phyloP scores from a whole-genome alignment of 164 flowering plant species.

The Brasenia schreberi region DNA sequence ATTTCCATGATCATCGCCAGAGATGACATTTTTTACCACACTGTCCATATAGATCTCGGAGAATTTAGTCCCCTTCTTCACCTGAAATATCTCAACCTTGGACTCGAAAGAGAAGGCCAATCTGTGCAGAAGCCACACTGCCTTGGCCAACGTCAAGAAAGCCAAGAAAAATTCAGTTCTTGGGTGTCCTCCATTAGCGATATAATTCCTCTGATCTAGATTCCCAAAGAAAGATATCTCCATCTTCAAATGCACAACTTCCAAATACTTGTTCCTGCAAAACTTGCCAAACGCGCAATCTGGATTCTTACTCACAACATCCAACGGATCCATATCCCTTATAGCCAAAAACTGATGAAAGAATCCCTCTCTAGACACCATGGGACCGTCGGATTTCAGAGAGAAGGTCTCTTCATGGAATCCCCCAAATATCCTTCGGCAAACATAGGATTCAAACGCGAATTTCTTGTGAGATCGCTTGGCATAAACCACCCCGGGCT shows the following conservation, averaged over 20 bases:
- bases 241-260: constrained; percentile 79
- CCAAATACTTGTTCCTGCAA: constrained; percentile 69
- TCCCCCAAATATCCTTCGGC: constrained; percentile 80
- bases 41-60: constrained; percentile 92
- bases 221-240: constrained; percentile 90
- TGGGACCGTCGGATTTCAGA: constrained; percentile 28
- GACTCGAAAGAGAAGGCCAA: constrained; percentile 77
- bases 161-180: constrained; percentile 93
- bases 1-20: constrained; percentile 20
- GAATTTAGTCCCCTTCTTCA: constrained; percentile 66
- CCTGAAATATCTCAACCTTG: constrained; percentile 60
- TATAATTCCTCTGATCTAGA: constrained; percentile 72
- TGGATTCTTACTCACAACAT: constrained; percentile 63
- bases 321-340: constrained; percentile 67
- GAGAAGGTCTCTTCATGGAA: constrained; percentile 70
- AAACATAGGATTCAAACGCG: constrained; percentile 87
- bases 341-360: constrained; percentile 72
- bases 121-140: constrained; percentile 84
- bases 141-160: constrained; percentile 76
- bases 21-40: constrained; percentile 49
- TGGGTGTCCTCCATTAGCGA: constrained; percentile 84
- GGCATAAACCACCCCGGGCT: constrained; percentile 58
- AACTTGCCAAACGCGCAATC: constrained; percentile 72
- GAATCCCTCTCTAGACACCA: constrained; percentile 44
- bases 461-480: constrained; percentile 93